phyloP scores from a whole-genome alignment of 345 rosid genomes.

The Gynandropsis gynandra region DNA sequence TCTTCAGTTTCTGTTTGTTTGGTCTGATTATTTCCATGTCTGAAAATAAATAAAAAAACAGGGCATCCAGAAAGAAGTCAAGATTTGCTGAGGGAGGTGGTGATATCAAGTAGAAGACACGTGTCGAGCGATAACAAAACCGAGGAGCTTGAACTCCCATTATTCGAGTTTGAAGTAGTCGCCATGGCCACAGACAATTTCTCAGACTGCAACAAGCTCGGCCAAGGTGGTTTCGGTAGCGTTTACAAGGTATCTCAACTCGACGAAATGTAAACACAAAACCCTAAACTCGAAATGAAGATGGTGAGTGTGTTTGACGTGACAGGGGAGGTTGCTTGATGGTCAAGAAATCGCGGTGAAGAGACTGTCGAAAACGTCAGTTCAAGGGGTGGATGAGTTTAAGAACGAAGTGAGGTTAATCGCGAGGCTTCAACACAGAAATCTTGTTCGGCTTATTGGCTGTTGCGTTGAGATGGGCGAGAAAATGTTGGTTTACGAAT shows the following conservation, averaged over 20 bases:
- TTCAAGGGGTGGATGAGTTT: slow-evolving; percentile 75
- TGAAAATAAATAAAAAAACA: slow-evolving; percentile 24
- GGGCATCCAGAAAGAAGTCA: slow-evolving; percentile 53
- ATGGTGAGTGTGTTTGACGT: no score
- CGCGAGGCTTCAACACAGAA: slow-evolving; percentile 77
- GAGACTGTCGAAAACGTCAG: slow-evolving; percentile 61
- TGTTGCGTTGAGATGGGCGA: slow-evolving; percentile 61
- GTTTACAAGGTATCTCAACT: slow-evolving; percentile 94
- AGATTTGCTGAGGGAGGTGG: slow-evolving; percentile 53
- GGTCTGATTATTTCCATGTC: background rate
- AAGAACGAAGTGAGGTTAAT: slow-evolving; percentile 73
- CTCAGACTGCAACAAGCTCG: slow-evolving; percentile 42
- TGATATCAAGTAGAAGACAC: slow-evolving; percentile 54
- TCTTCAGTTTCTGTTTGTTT: no score
- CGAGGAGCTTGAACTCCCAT: slow-evolving; percentile 50
- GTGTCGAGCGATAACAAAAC: slow-evolving; percentile 28
- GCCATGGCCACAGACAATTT: slow-evolving; percentile 43
- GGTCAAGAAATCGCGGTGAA: slow-evolving; percentile 73
- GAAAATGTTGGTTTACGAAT: slow-evolving; percentile 81
- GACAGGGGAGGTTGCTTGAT: slow-evolving; percentile 51
- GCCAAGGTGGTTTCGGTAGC: slow-evolving; percentile 69
- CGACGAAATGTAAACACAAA: no score
- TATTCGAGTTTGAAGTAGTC: slow-evolving; percentile 41
- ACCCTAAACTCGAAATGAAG: no score
- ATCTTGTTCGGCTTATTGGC: slow-evolving; percentile 66